These are phyloP conservation scores for Cenchrus fungigraminus DNA, from an alignment of 176 grass and related monocot genomes.

Conservation along the genomic window DNA sequence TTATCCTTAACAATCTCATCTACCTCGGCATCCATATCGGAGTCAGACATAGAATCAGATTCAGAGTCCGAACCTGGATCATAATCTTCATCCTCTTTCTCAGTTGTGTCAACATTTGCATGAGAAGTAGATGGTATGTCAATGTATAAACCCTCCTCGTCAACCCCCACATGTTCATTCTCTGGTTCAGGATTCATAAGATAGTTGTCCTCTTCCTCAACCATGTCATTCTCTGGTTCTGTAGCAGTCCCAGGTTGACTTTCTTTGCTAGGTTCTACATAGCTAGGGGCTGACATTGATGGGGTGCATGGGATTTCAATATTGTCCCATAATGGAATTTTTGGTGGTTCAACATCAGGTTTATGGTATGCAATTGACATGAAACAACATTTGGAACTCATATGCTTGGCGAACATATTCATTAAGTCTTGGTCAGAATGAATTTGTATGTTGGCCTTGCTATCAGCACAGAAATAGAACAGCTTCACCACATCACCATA, in stretches of 20 bases:
- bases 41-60: not conserved
- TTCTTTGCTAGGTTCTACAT: not conserved
- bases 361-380: too few relatives aligned
- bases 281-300: not conserved
- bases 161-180: not conserved
- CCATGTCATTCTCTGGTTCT: not conserved
- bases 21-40: not conserved
- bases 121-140: not conserved
- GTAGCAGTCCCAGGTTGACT: not conserved
- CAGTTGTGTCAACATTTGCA: not conserved
- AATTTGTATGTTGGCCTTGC: not conserved
- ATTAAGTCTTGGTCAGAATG: not conserved
- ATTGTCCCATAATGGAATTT: not conserved
- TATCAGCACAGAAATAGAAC: not conserved
- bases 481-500: not conserved
- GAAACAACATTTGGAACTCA: not conserved
- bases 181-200: slow-evolving; percentile 10
- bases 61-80: not conserved
- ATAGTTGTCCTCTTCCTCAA: not conserved
- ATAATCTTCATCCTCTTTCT: not conserved
- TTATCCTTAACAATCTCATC: not conserved
- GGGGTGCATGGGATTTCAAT: not conserved
- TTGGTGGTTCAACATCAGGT: too few relatives aligned
- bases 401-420: not conserved
- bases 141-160: not conserved